phyloP scores from a whole-genome alignment of 805 yeast species.

The Sungouiozyma intestinalis region DNA sequence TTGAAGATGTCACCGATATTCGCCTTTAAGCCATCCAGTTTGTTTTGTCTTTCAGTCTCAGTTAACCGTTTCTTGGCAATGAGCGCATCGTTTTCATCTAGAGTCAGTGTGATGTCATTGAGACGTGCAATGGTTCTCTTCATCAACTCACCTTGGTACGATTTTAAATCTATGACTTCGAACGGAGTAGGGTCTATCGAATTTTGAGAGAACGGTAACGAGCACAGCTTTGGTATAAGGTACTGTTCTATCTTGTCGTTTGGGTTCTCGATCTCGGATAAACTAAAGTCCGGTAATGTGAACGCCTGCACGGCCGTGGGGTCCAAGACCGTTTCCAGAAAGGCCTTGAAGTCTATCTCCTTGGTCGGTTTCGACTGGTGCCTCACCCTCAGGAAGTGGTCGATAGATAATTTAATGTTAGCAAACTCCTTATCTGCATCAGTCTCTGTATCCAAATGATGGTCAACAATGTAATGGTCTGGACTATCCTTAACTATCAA shows the following conservation, averaged over 20 bases:
- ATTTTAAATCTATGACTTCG: constrained; percentile 12
- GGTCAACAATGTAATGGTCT: constrained; percentile 31
- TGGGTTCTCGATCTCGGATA: background rate
- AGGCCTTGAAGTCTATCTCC: background rate
- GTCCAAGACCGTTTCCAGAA: background rate
- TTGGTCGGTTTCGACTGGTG: background rate
- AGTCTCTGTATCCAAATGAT: constrained; percentile 8
- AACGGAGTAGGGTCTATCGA: constrained; percentile 3
- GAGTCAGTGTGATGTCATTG: constrained; percentile 20
- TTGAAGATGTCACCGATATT: constrained; percentile 36
- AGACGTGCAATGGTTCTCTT: constrained; percentile 29
- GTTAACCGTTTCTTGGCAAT: constrained; percentile 24
- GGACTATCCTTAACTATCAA: constrained; percentile 36
- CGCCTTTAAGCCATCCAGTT: constrained; percentile 31
- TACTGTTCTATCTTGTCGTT: background rate
- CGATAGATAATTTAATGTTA: constrained; percentile 22
- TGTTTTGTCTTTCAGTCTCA: constrained; percentile 33
- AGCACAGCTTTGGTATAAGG: constrained; percentile 5
- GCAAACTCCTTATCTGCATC: constrained; percentile 11
- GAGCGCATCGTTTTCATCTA: constrained; percentile 11
- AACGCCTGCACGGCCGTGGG: background rate
- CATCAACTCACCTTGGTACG: constrained; percentile 32
- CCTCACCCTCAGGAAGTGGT: constrained; percentile 17
- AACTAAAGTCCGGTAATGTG: background rate
- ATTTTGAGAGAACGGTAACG: constrained; percentile 6